Evolutionary conservation across 768 basidiomycete genomes (phyloP), one percentile per base, ranked within the genome.

Genomic region (Sporobolomyces roseus): DNA sequence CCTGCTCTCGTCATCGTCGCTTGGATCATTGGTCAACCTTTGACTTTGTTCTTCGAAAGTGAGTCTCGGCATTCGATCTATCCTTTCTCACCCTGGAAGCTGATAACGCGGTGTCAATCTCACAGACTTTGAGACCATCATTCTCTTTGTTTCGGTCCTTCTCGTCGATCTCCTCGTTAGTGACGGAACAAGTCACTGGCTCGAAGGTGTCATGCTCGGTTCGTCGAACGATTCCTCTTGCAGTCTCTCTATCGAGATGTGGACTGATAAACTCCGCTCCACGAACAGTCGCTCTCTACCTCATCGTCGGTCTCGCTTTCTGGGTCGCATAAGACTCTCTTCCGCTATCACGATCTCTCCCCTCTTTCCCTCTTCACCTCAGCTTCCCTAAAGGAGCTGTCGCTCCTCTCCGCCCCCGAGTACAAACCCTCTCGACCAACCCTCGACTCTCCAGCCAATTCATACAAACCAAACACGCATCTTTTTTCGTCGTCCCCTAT

Each of bases 111-210:
- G 23, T 25, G 23, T n/a, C 17, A 10, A 13, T 43, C 9, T 19
- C 2, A 46, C 49, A 63, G 85, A 91, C 78, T 91, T 92, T 76
- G 90, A 93, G 85, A 96, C 93, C 8, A 85, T 93, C 67, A 80
- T 85, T 33, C 82, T 94, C 65, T 93, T 93, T 78, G 88, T 89
- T 19, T 90, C 91, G 4, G 90, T 94, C 30, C 79, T 94, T 62
- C 85, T 96, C 33, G 90, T 91, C 69, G 91, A 91, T 79, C 85
- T 91, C 10, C 83, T 93, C 48, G 65, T 73, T 49, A 13, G 73
- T 85, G 88, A 90, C 70, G 91, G 91, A 51, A 88, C 87, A 75
- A 87, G 88, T 21, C 93, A 93, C 76, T 93, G 91, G 76, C 89
- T 94, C 87, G 92, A 93, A 80, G 93, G 93, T 38, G 77, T 91